These are phyloP conservation scores for Naganishia randhawae DNA, from an alignment of 768 basidiomycete species.

Conservation along the genomic window DNA sequence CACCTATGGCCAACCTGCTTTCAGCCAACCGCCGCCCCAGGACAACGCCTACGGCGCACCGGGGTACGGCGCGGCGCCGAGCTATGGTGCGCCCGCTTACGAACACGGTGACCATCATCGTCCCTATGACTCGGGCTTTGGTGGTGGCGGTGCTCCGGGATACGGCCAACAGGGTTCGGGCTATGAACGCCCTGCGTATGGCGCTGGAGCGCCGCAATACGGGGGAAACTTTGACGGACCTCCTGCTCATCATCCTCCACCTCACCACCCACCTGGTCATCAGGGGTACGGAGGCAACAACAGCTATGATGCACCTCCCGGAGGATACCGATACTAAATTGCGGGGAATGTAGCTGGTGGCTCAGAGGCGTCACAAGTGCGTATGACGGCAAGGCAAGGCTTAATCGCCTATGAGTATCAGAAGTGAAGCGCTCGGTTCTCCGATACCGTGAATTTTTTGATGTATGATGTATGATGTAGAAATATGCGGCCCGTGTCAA, in stretches of 20 bases:
- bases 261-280: constrained; percentile 14
- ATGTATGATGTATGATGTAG: too few species aligned
- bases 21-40: constrained; percentile 11
- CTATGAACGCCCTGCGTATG: constrained; percentile 1
- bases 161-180: constrained; percentile 5
- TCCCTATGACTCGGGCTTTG: constrained; percentile 11
- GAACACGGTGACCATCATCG: neutral
- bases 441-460: too few species aligned
- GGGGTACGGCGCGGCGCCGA: constrained; percentile 7
- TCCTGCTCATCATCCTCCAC: constrained; percentile 21
- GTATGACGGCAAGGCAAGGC: too few species aligned
- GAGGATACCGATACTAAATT: neutral
- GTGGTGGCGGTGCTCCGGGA: neutral
- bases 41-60: constrained; percentile 14
- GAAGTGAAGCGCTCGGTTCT: too few species aligned
- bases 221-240: constrained; percentile 12
- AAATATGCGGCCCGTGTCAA: too few species aligned
- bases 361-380: neutral
- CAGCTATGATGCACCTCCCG: constrained; percentile 12
- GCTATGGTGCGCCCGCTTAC: constrained; percentile 17
- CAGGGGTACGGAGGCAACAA: constrained; percentile 20
- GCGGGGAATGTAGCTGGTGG: neutral
- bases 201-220: constrained; percentile 6
- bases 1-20: constrained; percentile 13
- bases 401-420: too few species aligned